Conservation (phyloP, 1,284 basidiomycete species). For the Peniophora sp. region DNA sequence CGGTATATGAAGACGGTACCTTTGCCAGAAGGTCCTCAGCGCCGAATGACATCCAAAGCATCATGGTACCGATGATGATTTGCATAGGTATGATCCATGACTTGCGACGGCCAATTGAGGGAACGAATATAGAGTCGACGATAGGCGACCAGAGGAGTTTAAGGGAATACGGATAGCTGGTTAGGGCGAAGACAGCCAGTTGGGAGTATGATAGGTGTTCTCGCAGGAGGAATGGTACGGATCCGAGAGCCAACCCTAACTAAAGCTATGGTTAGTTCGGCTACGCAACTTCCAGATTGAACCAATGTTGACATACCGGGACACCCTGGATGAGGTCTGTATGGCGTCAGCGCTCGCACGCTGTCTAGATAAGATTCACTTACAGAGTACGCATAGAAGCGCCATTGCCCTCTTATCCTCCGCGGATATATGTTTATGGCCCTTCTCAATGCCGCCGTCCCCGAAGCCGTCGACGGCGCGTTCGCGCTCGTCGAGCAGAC, state of each 20-base stretch:
- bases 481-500: conserved; percentile 54
- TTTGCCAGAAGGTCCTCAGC: conserved; percentile 78
- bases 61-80: conserved; percentile 78
- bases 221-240: conserved; percentile 93
- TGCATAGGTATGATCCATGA: conserved; percentile 99
- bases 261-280: conserved; percentile 19
- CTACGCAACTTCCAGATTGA: conserved; percentile 3
- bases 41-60: conserved; percentile 83
- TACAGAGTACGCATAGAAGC: conserved; percentile 85
- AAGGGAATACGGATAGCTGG: conserved; percentile 95
- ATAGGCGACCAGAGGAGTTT: conserved; percentile 98
- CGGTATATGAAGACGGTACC: conserved; percentile 38
- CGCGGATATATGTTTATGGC: conserved; percentile 40
- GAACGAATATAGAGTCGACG: conserved; percentile 86
- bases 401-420: conserved; percentile 85
- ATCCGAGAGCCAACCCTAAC: conserved; percentile 75
- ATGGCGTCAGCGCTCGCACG: conserved; percentile 9
- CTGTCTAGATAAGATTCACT: conserved; percentile 25
- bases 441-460: conserved; percentile 10
- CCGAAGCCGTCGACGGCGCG: conserved; percentile 26
- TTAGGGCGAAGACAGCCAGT: conserved; percentile 90
- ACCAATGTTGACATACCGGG: conserved; percentile 63
- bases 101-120: conserved; percentile 83
- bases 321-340: conserved; percentile 90
- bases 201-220: conserved; percentile 95